A percentile compares a stretch with the other conserved stretches of the same genome.
These are phyloP conservation scores for Poronia punctata DNA, from an alignment of 495 filamentous ascomycete genomes.

Conservation along the genomic window DNA sequence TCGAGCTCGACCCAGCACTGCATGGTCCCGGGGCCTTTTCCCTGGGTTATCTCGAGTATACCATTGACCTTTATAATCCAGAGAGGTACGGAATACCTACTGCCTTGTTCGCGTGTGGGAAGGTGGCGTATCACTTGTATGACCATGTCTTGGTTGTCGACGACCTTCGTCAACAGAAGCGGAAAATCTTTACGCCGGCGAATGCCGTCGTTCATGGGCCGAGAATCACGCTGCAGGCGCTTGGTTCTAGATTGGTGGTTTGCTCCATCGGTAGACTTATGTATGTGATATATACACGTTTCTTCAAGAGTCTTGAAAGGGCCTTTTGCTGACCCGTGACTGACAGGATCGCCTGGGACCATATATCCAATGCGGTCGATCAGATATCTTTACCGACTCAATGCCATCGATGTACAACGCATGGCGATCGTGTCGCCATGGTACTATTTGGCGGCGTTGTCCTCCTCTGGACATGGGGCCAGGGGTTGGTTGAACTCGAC, in stretches of 20 bases:
- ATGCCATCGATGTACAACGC: conserved; percentile 5
- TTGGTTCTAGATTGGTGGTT: conserved; percentile 27
- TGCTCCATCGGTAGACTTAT: conserved; percentile 9
- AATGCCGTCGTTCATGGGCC: conserved; percentile 6
- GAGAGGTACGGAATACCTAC: no score
- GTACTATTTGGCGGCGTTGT: conserved; percentile 17
- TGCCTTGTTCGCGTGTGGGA: conserved; percentile 20
- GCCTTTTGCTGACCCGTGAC: conserved; percentile 1
- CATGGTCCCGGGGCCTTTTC: no score
- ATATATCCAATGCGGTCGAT: conserved; percentile 10
- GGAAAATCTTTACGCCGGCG: conserved; percentile 21
- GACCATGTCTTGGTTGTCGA: conserved; percentile 21
- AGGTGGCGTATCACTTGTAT: conserved; percentile 22
- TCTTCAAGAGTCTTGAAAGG: background rate
- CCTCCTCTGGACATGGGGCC: conserved; percentile 12
- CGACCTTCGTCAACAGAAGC: conserved; percentile 16
- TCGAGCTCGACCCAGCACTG: conserved; percentile 15
- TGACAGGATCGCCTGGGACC: conserved; percentile 21
- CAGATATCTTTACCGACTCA: conserved; percentile 14
- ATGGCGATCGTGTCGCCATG: conserved; percentile 12
- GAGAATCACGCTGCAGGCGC: conserved; percentile 4
- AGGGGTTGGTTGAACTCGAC: conserved; percentile 8
- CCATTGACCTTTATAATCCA: no score
- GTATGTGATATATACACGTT: conserved; percentile 14
- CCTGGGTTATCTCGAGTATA: no score